phyloP scores from a whole-genome alignment of 2,329 filamentous ascomycete genomes.

The Hortaea werneckii region DNA sequence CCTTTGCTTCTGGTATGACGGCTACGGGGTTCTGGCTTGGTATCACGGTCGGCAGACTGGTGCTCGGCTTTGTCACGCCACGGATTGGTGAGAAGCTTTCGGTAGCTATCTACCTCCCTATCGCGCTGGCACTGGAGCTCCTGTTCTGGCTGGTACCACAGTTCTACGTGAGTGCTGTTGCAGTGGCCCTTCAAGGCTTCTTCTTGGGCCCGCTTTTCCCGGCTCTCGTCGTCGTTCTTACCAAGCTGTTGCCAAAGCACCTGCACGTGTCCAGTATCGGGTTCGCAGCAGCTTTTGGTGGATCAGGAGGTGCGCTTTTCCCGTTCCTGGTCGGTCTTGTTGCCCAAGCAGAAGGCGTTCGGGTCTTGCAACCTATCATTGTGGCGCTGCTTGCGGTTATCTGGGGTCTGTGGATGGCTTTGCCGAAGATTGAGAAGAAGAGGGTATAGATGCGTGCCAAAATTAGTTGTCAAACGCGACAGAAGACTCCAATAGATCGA shows the following conservation, averaged over 20 bases:
- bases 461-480: no score
- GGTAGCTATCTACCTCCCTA: slow-evolving; percentile 51
- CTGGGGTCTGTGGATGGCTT: slow-evolving; percentile 40
- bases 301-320: slow-evolving; percentile 58
- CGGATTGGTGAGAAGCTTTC: slow-evolving; percentile 58
- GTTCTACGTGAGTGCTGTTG: slow-evolving; percentile 63
- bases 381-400: slow-evolving; percentile 44
- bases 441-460: background rate
- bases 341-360: slow-evolving; percentile 50
- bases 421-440: slow-evolving; percentile 39
- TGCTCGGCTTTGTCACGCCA: slow-evolving; percentile 67
- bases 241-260: slow-evolving; percentile 61
- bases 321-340: slow-evolving; percentile 59
- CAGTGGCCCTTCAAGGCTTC: slow-evolving; percentile 64
- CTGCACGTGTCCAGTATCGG: slow-evolving; percentile 73
- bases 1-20: slow-evolving; percentile 64
- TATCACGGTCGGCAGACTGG: slow-evolving; percentile 61
- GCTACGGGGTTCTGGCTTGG: slow-evolving; percentile 80
- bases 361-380: slow-evolving; percentile 51
- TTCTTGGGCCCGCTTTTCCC: slow-evolving; percentile 74
- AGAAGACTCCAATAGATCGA: no score
- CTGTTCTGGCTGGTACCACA: slow-evolving; percentile 74
- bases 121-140: slow-evolving; percentile 55
- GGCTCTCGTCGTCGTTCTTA: slow-evolving; percentile 60
- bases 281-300: slow-evolving; percentile 69